These are phyloP conservation scores for Aspergillus sp. DNA, from an alignment of 2,329 filamentous ascomycete species.

Conservation along the genomic window DNA sequence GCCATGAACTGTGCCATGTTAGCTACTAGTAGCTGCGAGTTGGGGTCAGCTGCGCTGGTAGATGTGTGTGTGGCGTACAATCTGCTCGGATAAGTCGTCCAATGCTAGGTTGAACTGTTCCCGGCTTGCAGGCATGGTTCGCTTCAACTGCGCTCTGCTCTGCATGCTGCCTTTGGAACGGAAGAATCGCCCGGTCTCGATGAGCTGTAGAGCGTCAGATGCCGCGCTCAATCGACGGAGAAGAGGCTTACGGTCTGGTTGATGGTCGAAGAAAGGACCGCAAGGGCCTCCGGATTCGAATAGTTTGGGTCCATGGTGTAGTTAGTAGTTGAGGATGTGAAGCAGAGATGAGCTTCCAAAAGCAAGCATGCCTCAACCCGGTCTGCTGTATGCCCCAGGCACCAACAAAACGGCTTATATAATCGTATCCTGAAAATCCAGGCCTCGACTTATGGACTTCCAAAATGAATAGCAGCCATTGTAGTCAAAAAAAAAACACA, in stretches of 20 bases:
- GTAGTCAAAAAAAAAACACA: too few relatives aligned
- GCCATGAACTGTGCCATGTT: constrained; percentile 28
- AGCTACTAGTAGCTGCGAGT: constrained; percentile 2
- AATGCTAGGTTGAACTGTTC: constrained; percentile 32
- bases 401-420: too few relatives aligned
- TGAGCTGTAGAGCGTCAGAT: constrained; percentile 22
- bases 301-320: constrained; percentile 14
- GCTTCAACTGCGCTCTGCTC: constrained; percentile 26
- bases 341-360: too few relatives aligned
- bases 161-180: constrained; percentile 27
- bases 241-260: constrained; percentile 26
- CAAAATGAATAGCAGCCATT: too few relatives aligned
- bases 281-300: constrained; percentile 27
- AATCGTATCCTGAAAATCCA: too few relatives aligned
- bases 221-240: background rate
- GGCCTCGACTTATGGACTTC: too few relatives aligned
- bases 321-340: too few relatives aligned
- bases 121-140: constrained; percentile 28
- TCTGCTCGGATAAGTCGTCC: constrained; percentile 34
- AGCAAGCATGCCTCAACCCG: background rate
- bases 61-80: constrained; percentile 21
- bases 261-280: constrained; percentile 24
- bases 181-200: constrained; percentile 35
- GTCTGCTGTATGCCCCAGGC: too few relatives aligned
- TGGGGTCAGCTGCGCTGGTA: too few relatives aligned